Conservation (phyloP, 495 filamentous ascomycete genomes). For the Trichocladium uniseriatum region DNA sequence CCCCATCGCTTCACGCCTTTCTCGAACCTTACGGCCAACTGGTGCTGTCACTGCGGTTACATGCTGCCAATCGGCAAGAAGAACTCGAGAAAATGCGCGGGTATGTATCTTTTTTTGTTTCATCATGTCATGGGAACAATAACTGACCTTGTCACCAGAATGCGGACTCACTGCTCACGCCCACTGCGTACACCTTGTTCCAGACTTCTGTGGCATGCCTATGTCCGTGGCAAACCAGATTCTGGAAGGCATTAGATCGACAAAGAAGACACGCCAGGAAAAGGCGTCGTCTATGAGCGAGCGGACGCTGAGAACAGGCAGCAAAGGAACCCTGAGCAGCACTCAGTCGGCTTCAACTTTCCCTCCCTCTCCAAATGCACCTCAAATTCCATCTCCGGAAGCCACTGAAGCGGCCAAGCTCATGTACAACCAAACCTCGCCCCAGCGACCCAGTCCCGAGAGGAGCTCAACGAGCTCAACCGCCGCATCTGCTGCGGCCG, state of each 20-base stretch:
- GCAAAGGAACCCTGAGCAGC: conserved; percentile 30
- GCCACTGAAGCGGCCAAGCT: conserved; percentile 43
- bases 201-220: conserved; percentile 98
- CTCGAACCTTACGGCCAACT: conserved; percentile 94
- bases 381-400: conserved; percentile 34
- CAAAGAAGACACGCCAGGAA: conserved; percentile 46
- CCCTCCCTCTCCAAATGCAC: conserved; percentile 25
- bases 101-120: conserved; percentile 34
- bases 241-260: conserved; percentile 54
- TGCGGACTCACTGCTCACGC: conserved; percentile 87
- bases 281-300: conserved; percentile 48
- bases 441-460: conserved; percentile 35
- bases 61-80: conserved; percentile 94
- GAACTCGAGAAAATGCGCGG: conserved; percentile 82
- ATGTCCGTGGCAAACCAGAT: conserved; percentile 97
- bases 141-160: conserved; percentile 44
- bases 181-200: conserved; percentile 87
- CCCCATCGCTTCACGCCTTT: conserved; percentile 93
- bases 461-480: conserved; percentile 31
- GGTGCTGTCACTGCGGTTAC: conserved; percentile 99
- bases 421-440: conserved; percentile 44
- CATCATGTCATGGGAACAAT: background rate
- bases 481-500: conserved; percentile 39
- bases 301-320: conserved; percentile 54
- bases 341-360: conserved; percentile 17